phyloP scores from a whole-genome alignment of 306 rosid genomes.

The Morella rubra region DNA sequence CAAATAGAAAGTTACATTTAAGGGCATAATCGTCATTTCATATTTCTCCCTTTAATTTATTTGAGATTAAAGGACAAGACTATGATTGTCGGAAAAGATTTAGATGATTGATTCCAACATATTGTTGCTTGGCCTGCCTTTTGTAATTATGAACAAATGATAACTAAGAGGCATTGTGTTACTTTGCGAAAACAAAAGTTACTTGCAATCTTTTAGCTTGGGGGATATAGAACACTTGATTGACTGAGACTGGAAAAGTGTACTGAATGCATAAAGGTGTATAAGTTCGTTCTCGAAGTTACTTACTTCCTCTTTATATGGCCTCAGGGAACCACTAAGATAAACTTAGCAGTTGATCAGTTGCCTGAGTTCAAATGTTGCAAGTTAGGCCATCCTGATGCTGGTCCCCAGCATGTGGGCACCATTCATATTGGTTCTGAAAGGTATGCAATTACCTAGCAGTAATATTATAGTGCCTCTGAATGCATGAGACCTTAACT shows the following conservation, averaged over 20 bases:
- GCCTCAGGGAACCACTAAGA: conserved; percentile 81
- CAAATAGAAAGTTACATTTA: no score
- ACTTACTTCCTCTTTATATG: conserved; percentile 14
- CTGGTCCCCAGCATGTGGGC: conserved; percentile 84
- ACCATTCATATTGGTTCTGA: conserved; percentile 95
- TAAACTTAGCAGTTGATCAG: conserved; percentile 81
- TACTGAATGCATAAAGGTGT: neutral
- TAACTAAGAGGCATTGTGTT: neutral
- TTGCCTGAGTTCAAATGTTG: conserved; percentile 78
- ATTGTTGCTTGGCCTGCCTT: no score
- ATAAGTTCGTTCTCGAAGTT: neutral
- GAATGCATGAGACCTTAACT: neutral
- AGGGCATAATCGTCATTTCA: no score
- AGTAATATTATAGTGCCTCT: neutral
- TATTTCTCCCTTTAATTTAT: no score
- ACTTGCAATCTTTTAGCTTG: neutral
- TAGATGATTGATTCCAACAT: neutral
- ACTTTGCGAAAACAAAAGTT: neutral
- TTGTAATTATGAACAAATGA: neutral
- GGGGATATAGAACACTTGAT: neutral
- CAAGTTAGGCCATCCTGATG: conserved; percentile 49
- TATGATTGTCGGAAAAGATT: neutral
- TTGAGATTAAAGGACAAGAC: neutral
- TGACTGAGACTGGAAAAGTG: neutral
- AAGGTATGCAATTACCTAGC: conserved; percentile 45